These are phyloP conservation scores for Ligustrum vulgare DNA, from an alignment of 257 asterid genomes.

Conservation along the genomic window DNA sequence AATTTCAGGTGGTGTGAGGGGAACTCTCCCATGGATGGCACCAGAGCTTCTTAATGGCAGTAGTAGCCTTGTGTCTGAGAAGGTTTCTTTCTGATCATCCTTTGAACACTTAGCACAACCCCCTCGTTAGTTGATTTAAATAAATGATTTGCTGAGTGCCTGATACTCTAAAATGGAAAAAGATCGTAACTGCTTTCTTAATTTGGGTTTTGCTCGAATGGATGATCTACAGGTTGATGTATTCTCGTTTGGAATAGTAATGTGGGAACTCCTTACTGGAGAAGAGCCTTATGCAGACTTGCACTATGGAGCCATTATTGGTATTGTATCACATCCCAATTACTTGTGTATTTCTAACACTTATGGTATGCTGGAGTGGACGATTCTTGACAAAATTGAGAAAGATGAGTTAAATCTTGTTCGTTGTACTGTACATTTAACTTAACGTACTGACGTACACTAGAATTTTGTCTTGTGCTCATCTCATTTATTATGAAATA, in stretches of 20 bases:
- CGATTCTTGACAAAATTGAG: neutral
- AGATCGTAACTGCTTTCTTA: neutral
- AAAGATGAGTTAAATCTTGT: neutral
- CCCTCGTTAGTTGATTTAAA: neutral
- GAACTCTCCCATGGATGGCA: slow-evolving; percentile 99
- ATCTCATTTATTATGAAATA: slow-evolving; percentile 17
- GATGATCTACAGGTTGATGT: slow-evolving; percentile 72
- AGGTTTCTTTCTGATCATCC: slow-evolving; percentile 43
- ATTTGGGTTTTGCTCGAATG: neutral
- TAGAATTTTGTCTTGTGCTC: neutral
- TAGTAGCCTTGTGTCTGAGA: slow-evolving; percentile 95
- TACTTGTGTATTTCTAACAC: neutral
- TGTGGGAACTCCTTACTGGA: slow-evolving; percentile 99
- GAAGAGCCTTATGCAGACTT: slow-evolving; percentile 93
- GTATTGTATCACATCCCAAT: slow-evolving; percentile 33
- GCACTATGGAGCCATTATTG: slow-evolving; percentile 96
- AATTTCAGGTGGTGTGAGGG: slow-evolving; percentile 97
- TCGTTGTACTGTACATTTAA: neutral
- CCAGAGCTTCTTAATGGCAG: slow-evolving; percentile 99
- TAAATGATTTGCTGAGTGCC: neutral
- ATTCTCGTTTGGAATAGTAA: slow-evolving; percentile 88
- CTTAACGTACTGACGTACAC: too few species aligned
- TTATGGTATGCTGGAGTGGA: neutral
- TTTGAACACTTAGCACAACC: neutral
- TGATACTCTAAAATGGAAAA: neutral